A percentile compares a stretch with the other conserved stretches of the same genome.
Evolutionary conservation across 441 rosid genomes (phyloP).

Genomic region (Flueggea neowawraea): DNA sequence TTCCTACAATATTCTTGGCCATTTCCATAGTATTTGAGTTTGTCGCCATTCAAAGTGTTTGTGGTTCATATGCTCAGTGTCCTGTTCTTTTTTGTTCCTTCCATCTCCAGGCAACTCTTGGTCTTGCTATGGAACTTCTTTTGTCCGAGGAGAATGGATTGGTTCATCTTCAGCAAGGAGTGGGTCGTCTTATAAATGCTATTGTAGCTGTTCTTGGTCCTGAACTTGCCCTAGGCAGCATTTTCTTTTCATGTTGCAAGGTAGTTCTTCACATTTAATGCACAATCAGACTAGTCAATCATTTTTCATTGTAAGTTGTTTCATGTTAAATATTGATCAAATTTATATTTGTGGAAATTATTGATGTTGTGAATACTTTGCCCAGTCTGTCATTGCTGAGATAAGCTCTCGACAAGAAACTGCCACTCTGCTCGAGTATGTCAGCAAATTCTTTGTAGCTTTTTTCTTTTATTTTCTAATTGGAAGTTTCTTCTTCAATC

Average conservation of each 20-base stretch:
- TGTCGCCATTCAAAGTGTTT: no score
- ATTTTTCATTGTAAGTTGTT: no score
- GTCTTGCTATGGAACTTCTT: slow-evolving; percentile 95
- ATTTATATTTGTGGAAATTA: no score
- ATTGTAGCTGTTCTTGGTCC: slow-evolving; percentile 99
- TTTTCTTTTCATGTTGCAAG: slow-evolving; percentile 99
- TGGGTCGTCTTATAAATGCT: slow-evolving; percentile 97
- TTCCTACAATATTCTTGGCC: no score
- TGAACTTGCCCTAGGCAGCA: slow-evolving; percentile 98
- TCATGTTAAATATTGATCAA: no score
- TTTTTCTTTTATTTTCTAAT: slow-evolving; percentile 1
- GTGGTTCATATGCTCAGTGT: no score
- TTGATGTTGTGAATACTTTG: slow-evolving; percentile 5
- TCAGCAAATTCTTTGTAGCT: slow-evolving; percentile 10
- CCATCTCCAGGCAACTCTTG: slow-evolving; percentile 69
- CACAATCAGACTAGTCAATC: no score
- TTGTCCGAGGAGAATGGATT: slow-evolving; percentile 94
- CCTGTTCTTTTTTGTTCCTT: neutral
- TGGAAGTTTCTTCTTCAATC: neutral
- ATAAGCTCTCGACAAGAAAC: slow-evolving; percentile 94
- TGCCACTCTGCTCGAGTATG: slow-evolving; percentile 94
- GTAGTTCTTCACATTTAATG: slow-evolving; percentile 28
- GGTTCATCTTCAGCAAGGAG: slow-evolving; percentile 91
- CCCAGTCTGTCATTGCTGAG: slow-evolving; percentile 96
- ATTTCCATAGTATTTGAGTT: no score